These are phyloP conservation scores for Lactifluus pinguis DNA, from an alignment of 768 basidiomycete genomes.

Conservation along the genomic window DNA sequence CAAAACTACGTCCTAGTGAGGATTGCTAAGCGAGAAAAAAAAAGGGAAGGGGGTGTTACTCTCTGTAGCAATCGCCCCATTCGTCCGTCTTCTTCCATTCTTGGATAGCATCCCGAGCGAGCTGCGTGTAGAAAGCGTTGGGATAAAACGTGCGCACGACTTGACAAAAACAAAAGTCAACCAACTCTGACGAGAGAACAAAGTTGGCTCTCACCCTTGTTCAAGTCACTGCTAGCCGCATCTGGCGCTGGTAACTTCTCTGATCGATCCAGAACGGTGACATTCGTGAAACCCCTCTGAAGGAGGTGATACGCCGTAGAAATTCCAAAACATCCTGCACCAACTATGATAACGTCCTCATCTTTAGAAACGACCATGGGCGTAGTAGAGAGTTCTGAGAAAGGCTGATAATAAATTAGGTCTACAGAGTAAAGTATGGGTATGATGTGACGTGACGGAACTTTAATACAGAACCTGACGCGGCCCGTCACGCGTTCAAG, in stretches of 20 bases:
- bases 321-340: slow-evolving; percentile 79
- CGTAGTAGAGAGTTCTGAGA: too few relatives aligned
- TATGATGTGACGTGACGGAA: too few relatives aligned
- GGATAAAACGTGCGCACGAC: slow-evolving; percentile 70
- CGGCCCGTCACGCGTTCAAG: neutral
- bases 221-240: slow-evolving; percentile 57
- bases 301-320: slow-evolving; percentile 81
- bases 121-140: slow-evolving; percentile 55
- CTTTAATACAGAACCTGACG: neutral
- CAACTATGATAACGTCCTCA: slow-evolving; percentile 51
- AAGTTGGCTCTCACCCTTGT: slow-evolving; percentile 27
- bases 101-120: slow-evolving; percentile 70
- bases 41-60: slow-evolving; percentile 37
- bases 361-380: slow-evolving; percentile 20
- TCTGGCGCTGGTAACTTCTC: slow-evolving; percentile 66
- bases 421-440: too few relatives aligned
- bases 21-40: neutral
- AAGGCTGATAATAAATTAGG: too few relatives aligned
- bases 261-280: slow-evolving; percentile 73
- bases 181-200: neutral
- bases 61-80: slow-evolving; percentile 74
- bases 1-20: neutral
- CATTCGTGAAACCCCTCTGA: slow-evolving; percentile 51
- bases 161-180: slow-evolving; percentile 22
- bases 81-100: slow-evolving; percentile 58